Percentiles rank a stretch among this genome's conserved stretches.
phyloP scores from a whole-genome alignment of 306 rosid genomes.

The Cicer arietinum region DNA sequence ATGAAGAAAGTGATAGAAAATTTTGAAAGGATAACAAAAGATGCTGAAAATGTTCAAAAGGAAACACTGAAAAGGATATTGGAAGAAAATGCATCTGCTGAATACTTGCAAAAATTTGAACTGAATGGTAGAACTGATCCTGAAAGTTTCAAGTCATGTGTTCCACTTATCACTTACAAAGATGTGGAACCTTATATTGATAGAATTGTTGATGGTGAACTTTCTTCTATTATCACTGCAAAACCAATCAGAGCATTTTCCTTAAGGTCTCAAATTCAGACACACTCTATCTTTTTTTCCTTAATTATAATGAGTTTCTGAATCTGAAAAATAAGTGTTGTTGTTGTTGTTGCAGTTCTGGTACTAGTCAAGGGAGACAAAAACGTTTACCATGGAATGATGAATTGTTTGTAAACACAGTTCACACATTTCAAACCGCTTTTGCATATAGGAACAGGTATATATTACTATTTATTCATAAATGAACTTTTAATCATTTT shows the following conservation, averaged over 20 bases:
- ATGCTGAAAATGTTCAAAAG: slow-evolving; percentile 76
- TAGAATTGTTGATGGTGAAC: slow-evolving; percentile 74
- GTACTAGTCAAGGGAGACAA: slow-evolving; percentile 90
- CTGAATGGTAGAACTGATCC: slow-evolving; percentile 83
- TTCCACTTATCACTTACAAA: slow-evolving; percentile 75
- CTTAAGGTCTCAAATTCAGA: slow-evolving; percentile 54
- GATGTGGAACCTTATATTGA: slow-evolving; percentile 74
- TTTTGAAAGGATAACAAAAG: slow-evolving; percentile 73
- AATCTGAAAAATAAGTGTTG: background rate
- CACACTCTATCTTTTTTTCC: no score
- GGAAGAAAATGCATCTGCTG: slow-evolving; percentile 75
- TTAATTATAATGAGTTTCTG: background rate
- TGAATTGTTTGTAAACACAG: slow-evolving; percentile 74
- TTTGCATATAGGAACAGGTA: slow-evolving; percentile 88
- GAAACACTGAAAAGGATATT: slow-evolving; percentile 73
- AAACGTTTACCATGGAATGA: slow-evolving; percentile 89
- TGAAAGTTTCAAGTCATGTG: slow-evolving; percentile 62
- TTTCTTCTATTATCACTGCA: slow-evolving; percentile 75
- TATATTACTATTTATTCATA: background rate
- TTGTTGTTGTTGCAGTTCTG: slow-evolving; percentile 71
- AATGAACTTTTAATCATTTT: no score
- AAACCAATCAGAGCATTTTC: slow-evolving; percentile 83
- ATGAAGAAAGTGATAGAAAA: slow-evolving; percentile 71
- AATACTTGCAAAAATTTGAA: slow-evolving; percentile 72
- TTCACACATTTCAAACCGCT: slow-evolving; percentile 78